Base-by-base conservation (phyloP, 2,329 filamentous ascomycete species). In the Colletotrichum euphorbiae region DNA sequence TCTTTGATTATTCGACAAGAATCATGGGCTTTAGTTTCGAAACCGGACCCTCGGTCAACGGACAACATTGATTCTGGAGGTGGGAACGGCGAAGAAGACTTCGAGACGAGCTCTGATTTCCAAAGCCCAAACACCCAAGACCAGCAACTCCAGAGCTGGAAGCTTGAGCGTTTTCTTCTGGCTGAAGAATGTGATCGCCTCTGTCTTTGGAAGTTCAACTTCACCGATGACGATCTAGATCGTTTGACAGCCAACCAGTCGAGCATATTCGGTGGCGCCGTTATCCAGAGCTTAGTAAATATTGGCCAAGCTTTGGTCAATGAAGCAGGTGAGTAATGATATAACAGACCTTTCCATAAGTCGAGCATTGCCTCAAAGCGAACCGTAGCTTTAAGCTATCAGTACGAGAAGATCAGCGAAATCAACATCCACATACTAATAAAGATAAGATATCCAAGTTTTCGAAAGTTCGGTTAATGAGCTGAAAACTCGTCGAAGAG, bases 181-280 rank as follows among this genome's bases (percentile, higher is more conserved):
- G 31, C 31, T 33, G 50, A 52, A 19, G 50, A 52, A 28, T 28
- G 50, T 3, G 50, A 52, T 8, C 28, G 50, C 4, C 31, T 52
- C 11, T 52, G 50, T 36, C 28, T 52, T 15, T 52, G 50, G 50
- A 52, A 52, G 28, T 52, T 52, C n/a, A 19, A 52, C 28, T 52
- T 52, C 50, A 52, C 28, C 8, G 28, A 52, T 28, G 28, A 52
- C 7, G 50, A 52, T 36, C 17, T 52, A 15, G 50, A 52, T 28
- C 31, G 28, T 11, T 17, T 52, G 3, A 38, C 50, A 5, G 9
- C 12, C 9, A 8, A 36, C 9, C 15, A 33, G 28, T 15, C 28
- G 6, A 52, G n/a, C 28, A 6, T 52, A 9, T 36, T 52, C 11
- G 50, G 50, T 11, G 50, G 28, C 9, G 50, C 50, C 11, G 50